Conservation (phyloP, 2,329 filamentous ascomycete species). For the Xylariaceae sp. region DNA sequence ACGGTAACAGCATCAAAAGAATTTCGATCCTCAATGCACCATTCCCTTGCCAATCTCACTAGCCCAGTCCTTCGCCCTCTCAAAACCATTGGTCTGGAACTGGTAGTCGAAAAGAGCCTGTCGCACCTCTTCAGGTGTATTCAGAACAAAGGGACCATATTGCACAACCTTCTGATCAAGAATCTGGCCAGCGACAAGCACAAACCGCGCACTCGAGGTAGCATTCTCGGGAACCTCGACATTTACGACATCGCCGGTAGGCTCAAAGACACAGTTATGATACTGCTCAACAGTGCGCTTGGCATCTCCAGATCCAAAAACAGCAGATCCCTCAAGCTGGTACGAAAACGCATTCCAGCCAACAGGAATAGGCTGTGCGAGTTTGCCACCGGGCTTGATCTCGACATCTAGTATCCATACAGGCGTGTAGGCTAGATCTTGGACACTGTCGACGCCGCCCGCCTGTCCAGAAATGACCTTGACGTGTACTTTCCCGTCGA, state of each 20-base stretch:
- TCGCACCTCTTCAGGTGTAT: constrained; percentile 58
- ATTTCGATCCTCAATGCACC: constrained; percentile 17
- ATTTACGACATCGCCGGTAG: constrained; percentile 70
- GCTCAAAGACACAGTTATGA: constrained; percentile 86
- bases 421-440: constrained; percentile 91
- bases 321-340: constrained; percentile 68
- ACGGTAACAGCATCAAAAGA: too few relatives aligned
- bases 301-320: constrained; percentile 53
- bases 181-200: constrained; percentile 67
- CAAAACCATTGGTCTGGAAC: constrained; percentile 63
- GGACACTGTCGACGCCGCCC: constrained; percentile 78
- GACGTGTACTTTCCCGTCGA: constrained; percentile 70
- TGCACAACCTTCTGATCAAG: constrained; percentile 67
- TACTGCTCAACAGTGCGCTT: constrained; percentile 61
- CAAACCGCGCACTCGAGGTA: constrained; percentile 45
- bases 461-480: constrained; percentile 89
- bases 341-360: constrained; percentile 93
- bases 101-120: constrained; percentile 66
- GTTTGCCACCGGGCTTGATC: constrained; percentile 71
- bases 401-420: constrained; percentile 92
- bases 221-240: constrained; percentile 65
- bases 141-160: constrained; percentile 68
- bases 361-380: constrained; percentile 70
- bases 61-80: constrained; percentile 64
- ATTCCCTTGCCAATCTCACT: constrained; percentile 49